These are phyloP conservation scores for Solanum ossicruentum DNA, from an alignment of 257 asterid species.

Conservation along the genomic window DNA sequence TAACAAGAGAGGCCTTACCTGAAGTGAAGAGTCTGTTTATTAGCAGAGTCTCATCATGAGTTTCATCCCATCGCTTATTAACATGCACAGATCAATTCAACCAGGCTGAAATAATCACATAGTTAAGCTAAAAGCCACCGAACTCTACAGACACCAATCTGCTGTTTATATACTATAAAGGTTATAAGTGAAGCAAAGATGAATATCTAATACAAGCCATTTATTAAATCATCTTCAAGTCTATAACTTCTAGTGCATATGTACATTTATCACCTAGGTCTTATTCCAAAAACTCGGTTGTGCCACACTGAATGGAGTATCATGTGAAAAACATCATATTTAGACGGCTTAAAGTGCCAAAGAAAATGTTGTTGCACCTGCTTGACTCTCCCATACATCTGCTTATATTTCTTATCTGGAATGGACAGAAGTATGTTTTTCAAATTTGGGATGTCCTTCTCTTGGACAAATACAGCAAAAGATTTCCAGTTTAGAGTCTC, in stretches of 20 bases:
- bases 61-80: not conserved
- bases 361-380: conserved; percentile 29
- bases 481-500: conserved; percentile 34
- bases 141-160: not conserved
- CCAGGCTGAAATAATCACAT: not conserved
- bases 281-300: conserved; percentile 18
- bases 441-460: conserved; percentile 30
- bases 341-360: conserved; percentile 28
- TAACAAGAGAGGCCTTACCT: not conserved
- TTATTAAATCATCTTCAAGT: not conserved
- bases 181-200: not conserved
- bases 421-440: conserved; percentile 24
- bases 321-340: conserved; percentile 39
- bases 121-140: not conserved
- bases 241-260: not conserved
- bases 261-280: not conserved
- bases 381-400: conserved; percentile 22
- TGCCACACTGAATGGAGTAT: conserved; percentile 36
- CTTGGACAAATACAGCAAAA: conserved; percentile 25
- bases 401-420: conserved; percentile 16
- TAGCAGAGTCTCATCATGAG: not conserved
- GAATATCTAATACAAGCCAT: not conserved
- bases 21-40: not conserved
- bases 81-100: not conserved
- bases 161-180: not conserved